Evolutionary conservation across 1,284 basidiomycete species (phyloP), one percentile per base, ranked within the genome.

Genomic region (Cutaneotrichosporon curvatum): DNA sequence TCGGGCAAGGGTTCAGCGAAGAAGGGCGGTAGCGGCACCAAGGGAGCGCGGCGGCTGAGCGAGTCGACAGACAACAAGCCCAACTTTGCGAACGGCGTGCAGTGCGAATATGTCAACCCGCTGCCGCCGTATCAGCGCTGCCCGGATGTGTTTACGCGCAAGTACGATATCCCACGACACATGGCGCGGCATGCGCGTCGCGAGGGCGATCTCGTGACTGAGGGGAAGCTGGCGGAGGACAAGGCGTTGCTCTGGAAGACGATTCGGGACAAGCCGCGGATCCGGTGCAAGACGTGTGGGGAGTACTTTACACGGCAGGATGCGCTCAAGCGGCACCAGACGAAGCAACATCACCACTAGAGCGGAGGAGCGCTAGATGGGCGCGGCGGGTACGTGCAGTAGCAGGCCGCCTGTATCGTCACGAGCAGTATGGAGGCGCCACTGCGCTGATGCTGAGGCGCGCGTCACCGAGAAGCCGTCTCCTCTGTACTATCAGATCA

Each of bases 261-360:
- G 10, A 67, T 70, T 49, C 63, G 63, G 51, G 66, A 70, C 51
- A 66, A 67, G 50, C 66, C 68, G 10, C 61, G 62, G 37, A 65
- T 69, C 6, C 53, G 54, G 3, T 69, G 67, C 55, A 48, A 56
- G 31, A 40, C 42, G 5, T 69, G 67, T 42, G 60, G 61, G 6
- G 67, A 69, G 54, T 64, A 57, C 50, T 69, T 69, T 47, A 69
- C 67, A 2, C 46, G 67, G 36, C 65, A 65, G 61, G 68, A 70
- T 53, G 68, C 68, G 6, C 47, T 70, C 18, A 70, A 70, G 50
- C 50, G 68, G 40, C 68, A 70, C 54, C 63, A 65, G 48, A 58
- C 59, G n/a, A 70, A 70, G 50, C 66, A 70, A 48, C 43, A 45
- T 19, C 43, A 45, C 37, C 21, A 45, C 23, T 21, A 37, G 15